Evolutionary conservation across 352 stramenopile genomes (phyloP), one percentile per base, ranked within the genome.

Genomic region (Phytophthora tentaculata): DNA sequence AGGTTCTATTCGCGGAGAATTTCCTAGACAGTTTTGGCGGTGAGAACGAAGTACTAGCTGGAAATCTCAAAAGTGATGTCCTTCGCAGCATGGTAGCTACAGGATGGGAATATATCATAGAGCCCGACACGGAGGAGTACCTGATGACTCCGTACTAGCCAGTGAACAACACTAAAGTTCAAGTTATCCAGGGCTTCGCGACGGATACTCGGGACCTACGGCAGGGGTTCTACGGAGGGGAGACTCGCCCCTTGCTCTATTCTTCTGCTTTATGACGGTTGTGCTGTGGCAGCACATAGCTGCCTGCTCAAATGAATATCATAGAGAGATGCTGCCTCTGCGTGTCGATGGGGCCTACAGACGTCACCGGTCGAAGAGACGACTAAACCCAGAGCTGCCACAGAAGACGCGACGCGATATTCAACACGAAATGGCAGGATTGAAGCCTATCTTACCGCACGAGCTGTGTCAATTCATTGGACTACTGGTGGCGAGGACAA

Each of bases 131-230:
- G 13, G 19, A n/a, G 9, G 47, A 35, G 20, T 35, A 53, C 22
- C n/a, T 53, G 8, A 35, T 20, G 4, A 35, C 2, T 19, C 23
- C 48, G 14, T 54, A 54, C 24, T 13, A 54, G 23, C 23, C 24
- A 23, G 48, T 54, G 2, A 24, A 39, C 48, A 39, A 39, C 16
- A 23, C 22, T 12, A 9, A n/a, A n/a, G n/a, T n/a, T n/a, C 5
- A 7, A 54, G 48, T 24, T 54, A 54, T 23, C 13, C 48, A 23
- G 48, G 48, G 12, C 23, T 54, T 19, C 48, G 48, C 1, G 12
- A 54, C 37, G 48, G 48, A 14, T 54, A 54, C 17, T 54, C 48
- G 9, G 48, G 48, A 1, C 48, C 48, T 23, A 54, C 20, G 13
- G 37, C 37, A 3, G n/a, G n/a, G n/a, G n/a, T n/a, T n/a, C n/a